Conservation (phyloP, 352 stramenopile species). For the Globisporangium paroecandrum region DNA sequence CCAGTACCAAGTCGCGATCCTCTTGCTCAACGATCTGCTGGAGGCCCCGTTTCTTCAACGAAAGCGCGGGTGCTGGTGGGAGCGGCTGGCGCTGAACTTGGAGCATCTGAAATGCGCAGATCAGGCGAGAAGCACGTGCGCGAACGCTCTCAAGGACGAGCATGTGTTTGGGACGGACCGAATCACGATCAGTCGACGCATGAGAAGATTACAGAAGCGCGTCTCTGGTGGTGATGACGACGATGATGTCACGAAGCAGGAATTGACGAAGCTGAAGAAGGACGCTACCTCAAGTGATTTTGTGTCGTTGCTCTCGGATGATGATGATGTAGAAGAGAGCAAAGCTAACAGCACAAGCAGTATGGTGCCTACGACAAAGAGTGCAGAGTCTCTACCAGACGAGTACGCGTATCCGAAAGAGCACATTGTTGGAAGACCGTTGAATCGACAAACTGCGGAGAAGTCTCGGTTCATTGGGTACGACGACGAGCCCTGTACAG, state of each 20-base stretch:
- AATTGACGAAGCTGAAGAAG: neutral
- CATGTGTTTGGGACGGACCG: conserved; percentile 55
- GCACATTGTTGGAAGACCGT: conserved; percentile 61
- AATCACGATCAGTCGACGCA: conserved; percentile 47
- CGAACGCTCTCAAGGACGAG: conserved; percentile 51
- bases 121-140: conserved; percentile 45
- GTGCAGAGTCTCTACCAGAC: neutral
- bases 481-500: conserved; percentile 79
- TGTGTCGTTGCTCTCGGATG: conserved; percentile 19
- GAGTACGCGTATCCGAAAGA: conserved; percentile 41
- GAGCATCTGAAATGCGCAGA: conserved; percentile 65
- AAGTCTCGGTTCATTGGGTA: conserved; percentile 88
- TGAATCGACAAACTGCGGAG: conserved; percentile 71
- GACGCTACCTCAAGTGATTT: conserved; percentile 9
- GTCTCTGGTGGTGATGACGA: neutral
- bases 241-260: neutral
- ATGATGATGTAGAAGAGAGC: conserved; percentile 5
- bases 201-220: conserved; percentile 42
- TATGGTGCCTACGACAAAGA: neutral
- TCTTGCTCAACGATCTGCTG: conserved; percentile 68
- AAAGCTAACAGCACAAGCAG: neutral
- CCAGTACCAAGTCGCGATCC: conserved; percentile 63
- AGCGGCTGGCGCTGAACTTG: conserved; percentile 67
- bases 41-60: conserved; percentile 44
- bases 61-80: conserved; percentile 75